A percentile compares a stretch with the other conserved stretches of the same genome.
phyloP scores from a whole-genome alignment of 495 filamentous ascomycete genomes.

The Penicillium canariense region DNA sequence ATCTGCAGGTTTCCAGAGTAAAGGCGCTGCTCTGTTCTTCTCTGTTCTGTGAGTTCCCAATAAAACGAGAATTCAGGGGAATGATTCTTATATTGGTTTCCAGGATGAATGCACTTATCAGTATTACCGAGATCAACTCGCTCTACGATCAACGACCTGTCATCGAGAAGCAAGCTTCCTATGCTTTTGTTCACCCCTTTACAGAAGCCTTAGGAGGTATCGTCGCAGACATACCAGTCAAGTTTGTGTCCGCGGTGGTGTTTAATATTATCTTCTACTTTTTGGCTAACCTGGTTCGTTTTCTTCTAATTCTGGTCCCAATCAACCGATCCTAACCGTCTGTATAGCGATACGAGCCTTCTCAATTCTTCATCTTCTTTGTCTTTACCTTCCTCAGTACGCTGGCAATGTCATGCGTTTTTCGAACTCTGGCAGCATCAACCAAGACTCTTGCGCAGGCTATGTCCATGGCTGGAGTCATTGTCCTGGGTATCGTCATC shows the following conservation, averaged over 20 bases:
- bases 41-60: constrained; percentile 69
- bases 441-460: constrained; percentile 50
- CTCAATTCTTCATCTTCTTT: constrained; percentile 63
- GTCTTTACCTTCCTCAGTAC: constrained; percentile 53
- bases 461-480: constrained; percentile 48
- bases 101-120: constrained; percentile 55
- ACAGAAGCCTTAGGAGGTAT: constrained; percentile 58
- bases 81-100: constrained; percentile 21
- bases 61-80: constrained; percentile 27
- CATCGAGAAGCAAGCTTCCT: constrained; percentile 63
- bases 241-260: constrained; percentile 45
- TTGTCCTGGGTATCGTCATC: constrained; percentile 45
- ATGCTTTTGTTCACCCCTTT: constrained; percentile 64
- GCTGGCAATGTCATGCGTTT: constrained; percentile 55
- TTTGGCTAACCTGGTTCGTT: constrained; percentile 50
- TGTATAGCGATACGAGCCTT: constrained; percentile 40
- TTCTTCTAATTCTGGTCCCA: background rate
- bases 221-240: constrained; percentile 58
- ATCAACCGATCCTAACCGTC: background rate
- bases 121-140: constrained; percentile 58
- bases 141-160: constrained; percentile 61
- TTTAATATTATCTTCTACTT: constrained; percentile 62
- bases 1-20: constrained; percentile 69
- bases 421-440: constrained; percentile 45
- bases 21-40: constrained; percentile 86